Evolutionary conservation across 2,329 filamentous ascomycete species (phyloP).

Genomic region (Fusarium coffeatum): DNA sequence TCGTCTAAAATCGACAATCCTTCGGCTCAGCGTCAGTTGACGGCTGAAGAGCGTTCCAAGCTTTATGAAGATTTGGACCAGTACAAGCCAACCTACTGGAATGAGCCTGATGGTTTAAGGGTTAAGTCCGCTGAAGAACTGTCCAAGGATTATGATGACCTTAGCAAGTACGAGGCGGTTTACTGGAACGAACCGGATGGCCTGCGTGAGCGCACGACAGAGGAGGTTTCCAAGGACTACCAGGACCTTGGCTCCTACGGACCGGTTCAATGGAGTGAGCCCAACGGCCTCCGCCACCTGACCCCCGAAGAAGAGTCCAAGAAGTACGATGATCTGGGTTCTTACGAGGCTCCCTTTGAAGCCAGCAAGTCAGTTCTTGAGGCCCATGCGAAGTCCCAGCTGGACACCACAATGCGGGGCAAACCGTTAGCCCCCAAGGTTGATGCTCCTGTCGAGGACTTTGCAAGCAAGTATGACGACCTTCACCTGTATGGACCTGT

Average conservation of each 20-base stretch:
- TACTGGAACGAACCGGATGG: conserved; percentile 50
- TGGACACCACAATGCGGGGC: conserved; percentile 50
- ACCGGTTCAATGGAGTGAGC: conserved; percentile 48
- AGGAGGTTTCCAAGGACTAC: conserved; percentile 54
- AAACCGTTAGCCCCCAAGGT: conserved; percentile 54
- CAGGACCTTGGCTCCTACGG: conserved; percentile 57
- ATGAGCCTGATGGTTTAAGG: conserved; percentile 51
- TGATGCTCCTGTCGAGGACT: conserved; percentile 44
- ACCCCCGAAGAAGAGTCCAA: conserved; percentile 49
- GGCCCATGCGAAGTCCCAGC: conserved; percentile 47
- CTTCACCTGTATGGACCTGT: conserved; percentile 55
- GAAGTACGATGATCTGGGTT: conserved; percentile 51
- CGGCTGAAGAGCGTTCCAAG: conserved; percentile 52
- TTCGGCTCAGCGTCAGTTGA: conserved; percentile 42
- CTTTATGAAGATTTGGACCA: conserved; percentile 55
- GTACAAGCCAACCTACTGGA: conserved; percentile 51
- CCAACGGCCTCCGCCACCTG: conserved; percentile 46
- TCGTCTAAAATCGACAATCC: conserved; percentile 48
- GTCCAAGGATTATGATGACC: conserved; percentile 53
- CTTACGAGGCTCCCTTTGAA: conserved; percentile 52
- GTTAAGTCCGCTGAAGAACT: conserved; percentile 49
- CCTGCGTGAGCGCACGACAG: conserved; percentile 45
- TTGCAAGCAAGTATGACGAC: conserved; percentile 55
- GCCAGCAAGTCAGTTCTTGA: conserved; percentile 48
- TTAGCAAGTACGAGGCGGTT: conserved; percentile 50